Evolutionary conservation across 1,284 basidiomycete genomes (phyloP).

Genomic region (Fistulinella cinereoalba): DNA sequence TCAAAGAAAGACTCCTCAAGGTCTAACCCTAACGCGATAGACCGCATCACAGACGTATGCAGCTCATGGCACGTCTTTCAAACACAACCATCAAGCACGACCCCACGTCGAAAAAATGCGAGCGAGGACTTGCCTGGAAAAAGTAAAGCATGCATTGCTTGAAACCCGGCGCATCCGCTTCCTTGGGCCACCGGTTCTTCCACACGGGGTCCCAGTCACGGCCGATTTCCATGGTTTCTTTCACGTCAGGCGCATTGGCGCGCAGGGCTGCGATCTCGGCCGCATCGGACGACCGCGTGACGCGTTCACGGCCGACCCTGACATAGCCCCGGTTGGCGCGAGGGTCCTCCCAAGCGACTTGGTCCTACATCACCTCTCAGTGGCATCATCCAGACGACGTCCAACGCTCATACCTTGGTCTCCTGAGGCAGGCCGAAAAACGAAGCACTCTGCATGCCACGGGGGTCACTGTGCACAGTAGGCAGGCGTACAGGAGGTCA

Average conservation of each 20-base stretch:
- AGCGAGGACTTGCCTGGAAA: slow-evolving; percentile 49
- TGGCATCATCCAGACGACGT: background rate
- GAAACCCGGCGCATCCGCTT: slow-evolving; percentile 62
- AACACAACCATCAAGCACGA: slow-evolving; percentile 5
- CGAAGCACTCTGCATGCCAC: slow-evolving; percentile 52
- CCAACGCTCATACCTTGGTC: slow-evolving; percentile 48
- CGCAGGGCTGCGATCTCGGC: slow-evolving; percentile 75
- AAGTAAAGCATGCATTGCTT: slow-evolving; percentile 71
- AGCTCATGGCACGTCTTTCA: slow-evolving; percentile 68
- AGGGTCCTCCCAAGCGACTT: slow-evolving; percentile 76
- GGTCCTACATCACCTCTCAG: slow-evolving; percentile 38
- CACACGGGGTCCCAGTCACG: slow-evolving; percentile 71
- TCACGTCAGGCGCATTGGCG: slow-evolving; percentile 70
- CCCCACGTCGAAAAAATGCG: background rate
- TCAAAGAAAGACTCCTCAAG: slow-evolving; percentile 75
- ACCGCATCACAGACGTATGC: slow-evolving; percentile 73
- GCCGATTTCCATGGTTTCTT: slow-evolving; percentile 85
- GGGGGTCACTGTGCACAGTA: background rate
- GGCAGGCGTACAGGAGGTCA: too few species aligned
- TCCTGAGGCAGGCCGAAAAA: slow-evolving; percentile 70
- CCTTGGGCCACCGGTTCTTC: slow-evolving; percentile 78
- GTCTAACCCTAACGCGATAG: slow-evolving; percentile 75
- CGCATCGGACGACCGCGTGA: slow-evolving; percentile 69
- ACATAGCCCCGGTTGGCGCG: slow-evolving; percentile 84
- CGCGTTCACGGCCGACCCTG: slow-evolving; percentile 72